These are phyloP conservation scores for Lantana camara DNA, from an alignment of 257 asterid species.

Conservation along the genomic window DNA sequence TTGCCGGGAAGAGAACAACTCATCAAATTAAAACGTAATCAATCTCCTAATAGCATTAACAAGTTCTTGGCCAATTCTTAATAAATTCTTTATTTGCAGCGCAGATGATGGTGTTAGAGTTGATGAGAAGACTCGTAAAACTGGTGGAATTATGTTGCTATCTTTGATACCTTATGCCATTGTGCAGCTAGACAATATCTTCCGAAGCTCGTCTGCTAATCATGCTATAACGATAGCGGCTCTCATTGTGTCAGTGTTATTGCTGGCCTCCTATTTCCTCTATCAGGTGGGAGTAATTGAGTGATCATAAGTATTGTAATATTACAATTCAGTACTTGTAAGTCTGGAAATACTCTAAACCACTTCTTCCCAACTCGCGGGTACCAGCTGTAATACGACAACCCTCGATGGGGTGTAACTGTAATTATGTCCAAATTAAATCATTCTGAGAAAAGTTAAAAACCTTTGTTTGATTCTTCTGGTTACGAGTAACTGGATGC, in stretches of 20 bases:
- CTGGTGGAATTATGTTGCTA: conserved; percentile 52
- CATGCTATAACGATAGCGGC: conserved; percentile 39
- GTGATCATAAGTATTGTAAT: too few relatives aligned
- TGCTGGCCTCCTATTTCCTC: conserved; percentile 35
- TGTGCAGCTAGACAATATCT: conserved; percentile 38
- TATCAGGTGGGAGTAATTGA: conserved; percentile 42
- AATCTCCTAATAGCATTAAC: background rate
- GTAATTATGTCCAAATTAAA: background rate
- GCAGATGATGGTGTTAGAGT: conserved; percentile 47
- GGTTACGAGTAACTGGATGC: conserved; percentile 61
- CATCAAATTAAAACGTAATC: conserved; percentile 27
- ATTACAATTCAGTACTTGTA: too few relatives aligned
- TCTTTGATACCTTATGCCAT: conserved; percentile 53
- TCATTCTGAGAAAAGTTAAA: too few relatives aligned
- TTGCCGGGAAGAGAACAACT: conserved; percentile 27
- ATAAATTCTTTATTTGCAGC: background rate
- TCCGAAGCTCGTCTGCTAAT: conserved; percentile 29
- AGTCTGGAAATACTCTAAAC: too few relatives aligned
- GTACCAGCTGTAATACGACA: too few relatives aligned
- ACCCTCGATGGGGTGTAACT: background rate
- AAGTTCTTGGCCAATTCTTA: background rate
- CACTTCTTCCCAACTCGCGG: too few relatives aligned
- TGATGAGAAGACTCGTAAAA: conserved; percentile 40
- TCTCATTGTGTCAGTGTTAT: conserved; percentile 36
- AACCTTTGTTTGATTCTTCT: conserved; percentile 32